Evolutionary conservation across 805 yeast species (phyloP).

Genomic region (Lipomyces starkeyi): DNA sequence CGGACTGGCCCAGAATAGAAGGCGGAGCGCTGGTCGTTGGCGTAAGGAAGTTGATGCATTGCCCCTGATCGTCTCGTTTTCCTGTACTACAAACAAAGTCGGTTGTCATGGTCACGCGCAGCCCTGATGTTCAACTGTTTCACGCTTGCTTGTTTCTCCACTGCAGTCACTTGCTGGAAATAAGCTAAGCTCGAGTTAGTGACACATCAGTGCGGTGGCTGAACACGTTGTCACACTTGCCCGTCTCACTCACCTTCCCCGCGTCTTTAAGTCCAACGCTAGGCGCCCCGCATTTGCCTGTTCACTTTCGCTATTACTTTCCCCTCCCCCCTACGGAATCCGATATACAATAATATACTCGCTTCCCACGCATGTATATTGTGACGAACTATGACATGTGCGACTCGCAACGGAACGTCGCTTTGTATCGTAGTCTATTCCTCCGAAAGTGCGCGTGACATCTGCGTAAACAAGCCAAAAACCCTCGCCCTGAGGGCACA

Average conservation of each 20-base stretch:
- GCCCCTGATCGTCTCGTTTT: neutral
- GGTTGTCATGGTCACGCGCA: conserved; percentile 5
- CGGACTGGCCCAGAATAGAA: conserved; percentile 3
- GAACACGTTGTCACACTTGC: neutral
- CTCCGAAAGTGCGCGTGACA: no score
- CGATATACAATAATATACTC: no score
- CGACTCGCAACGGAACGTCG: no score
- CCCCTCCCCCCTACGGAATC: no score
- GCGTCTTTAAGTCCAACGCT: neutral
- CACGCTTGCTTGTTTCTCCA: neutral
- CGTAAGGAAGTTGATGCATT: neutral
- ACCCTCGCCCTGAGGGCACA: no score
- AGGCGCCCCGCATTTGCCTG: no score
- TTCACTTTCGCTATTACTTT: no score
- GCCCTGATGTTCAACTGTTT: neutral
- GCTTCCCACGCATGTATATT: no score
- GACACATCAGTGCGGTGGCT: neutral
- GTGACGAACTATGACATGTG: no score
- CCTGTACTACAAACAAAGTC: neutral
- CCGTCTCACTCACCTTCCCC: neutral
- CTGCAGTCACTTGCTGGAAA: neutral
- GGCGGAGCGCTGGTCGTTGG: neutral
- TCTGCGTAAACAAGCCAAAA: no score
- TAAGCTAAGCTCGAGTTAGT: neutral
- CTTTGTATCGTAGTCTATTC: no score